These are phyloP conservation scores for Harrya chromipes DNA, from an alignment of 768 basidiomycete species.

Conservation along the genomic window DNA sequence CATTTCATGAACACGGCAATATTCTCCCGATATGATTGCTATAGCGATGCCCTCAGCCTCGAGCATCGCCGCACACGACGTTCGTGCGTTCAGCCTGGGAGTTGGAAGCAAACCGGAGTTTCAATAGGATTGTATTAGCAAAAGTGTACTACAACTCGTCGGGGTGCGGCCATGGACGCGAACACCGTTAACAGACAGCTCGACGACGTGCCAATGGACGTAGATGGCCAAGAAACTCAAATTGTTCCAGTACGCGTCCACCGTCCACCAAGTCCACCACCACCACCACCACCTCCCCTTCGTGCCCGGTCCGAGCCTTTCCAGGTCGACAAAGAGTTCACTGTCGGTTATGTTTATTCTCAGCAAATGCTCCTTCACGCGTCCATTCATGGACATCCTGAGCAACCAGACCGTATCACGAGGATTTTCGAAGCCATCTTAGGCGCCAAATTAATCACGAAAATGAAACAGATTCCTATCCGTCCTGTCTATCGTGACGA, in stretches of 20 bases:
- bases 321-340: conserved; percentile 17
- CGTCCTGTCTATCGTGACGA: conserved; percentile 73
- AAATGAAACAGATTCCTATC: conserved; percentile 79
- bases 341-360: conserved; percentile 86
- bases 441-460: conserved; percentile 52
- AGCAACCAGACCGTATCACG: conserved; percentile 72
- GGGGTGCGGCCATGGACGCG: background rate
- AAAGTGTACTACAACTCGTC: conserved; percentile 2
- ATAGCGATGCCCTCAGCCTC: conserved; percentile 10
- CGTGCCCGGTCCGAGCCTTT: conserved; percentile 35
- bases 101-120: conserved; percentile 14
- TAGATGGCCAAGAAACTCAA: conserved; percentile 20
- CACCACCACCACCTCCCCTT: conserved; percentile 1
- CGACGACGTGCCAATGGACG: conserved; percentile 25
- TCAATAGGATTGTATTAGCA: conserved; percentile 8
- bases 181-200: conserved; percentile 6
- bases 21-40: background rate
- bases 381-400: conserved; percentile 68
- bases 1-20: background rate
- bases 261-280: conserved; percentile 18
- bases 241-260: background rate
- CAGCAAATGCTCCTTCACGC: conserved; percentile 83
- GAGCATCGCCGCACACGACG: background rate
- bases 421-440: conserved; percentile 67
- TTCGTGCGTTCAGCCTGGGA: conserved; percentile 6